phyloP scores from a whole-genome alignment of 495 filamentous ascomycete species.

The Trichoderma orchidacearum region DNA sequence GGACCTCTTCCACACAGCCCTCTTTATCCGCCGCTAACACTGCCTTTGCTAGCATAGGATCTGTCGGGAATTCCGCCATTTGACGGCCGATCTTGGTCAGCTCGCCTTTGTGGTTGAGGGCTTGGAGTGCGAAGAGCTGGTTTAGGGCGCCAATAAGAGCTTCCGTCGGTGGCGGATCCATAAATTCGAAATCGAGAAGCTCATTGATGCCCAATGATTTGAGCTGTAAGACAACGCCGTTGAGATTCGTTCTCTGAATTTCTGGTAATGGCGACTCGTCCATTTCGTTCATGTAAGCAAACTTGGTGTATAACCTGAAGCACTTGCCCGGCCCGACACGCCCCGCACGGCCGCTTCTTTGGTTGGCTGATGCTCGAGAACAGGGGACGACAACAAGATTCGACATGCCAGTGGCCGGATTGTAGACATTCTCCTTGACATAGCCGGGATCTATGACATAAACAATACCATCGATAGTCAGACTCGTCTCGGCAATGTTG shows the following conservation, averaged over 20 bases:
- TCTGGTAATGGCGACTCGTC: slow-evolving; percentile 89
- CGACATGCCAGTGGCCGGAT: slow-evolving; percentile 83
- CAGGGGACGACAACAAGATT: slow-evolving; percentile 82
- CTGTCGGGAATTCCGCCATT: slow-evolving; percentile 94
- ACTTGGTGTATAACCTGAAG: slow-evolving; percentile 91
- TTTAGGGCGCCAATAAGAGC: slow-evolving; percentile 84
- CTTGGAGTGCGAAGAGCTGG: slow-evolving; percentile 82
- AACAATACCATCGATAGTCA: slow-evolving; percentile 84
- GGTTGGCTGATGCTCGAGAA: slow-evolving; percentile 88
- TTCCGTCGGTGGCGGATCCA: slow-evolving; percentile 86
- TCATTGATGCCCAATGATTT: slow-evolving; percentile 92
- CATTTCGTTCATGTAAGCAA: slow-evolving; percentile 87
- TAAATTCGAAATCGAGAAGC: slow-evolving; percentile 89
- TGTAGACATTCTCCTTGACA: slow-evolving; percentile 93
- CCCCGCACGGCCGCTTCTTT: slow-evolving; percentile 82
- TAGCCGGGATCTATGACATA: slow-evolving; percentile 89
- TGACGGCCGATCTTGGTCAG: slow-evolving; percentile 86
- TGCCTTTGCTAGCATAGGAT: slow-evolving; percentile 84
- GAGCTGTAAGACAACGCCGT: slow-evolving; percentile 67
- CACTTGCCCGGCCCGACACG: slow-evolving; percentile 90
- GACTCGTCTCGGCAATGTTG: slow-evolving; percentile 80
- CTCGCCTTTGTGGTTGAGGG: slow-evolving; percentile 78
- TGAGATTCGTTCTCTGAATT: slow-evolving; percentile 85
- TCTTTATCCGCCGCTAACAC: slow-evolving; percentile 82
- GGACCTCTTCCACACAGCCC: slow-evolving; percentile 85